Conservation (phyloP, 768 basidiomycete genomes). For the Candolleomyces aberdarensis region DNA sequence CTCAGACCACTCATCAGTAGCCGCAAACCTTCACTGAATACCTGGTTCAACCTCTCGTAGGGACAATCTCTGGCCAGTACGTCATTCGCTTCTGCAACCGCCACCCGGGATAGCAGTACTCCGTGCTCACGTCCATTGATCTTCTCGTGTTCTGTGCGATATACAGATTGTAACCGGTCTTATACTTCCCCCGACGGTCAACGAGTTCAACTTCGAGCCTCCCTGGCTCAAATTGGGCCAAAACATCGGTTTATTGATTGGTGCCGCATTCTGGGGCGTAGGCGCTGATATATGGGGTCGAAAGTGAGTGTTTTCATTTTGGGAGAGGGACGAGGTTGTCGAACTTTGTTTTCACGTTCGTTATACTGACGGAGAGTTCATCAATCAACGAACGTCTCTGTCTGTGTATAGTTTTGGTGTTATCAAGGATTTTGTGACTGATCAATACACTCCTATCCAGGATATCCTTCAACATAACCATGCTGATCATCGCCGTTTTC, state of each 20-base stretch:
- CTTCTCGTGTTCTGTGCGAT: no score
- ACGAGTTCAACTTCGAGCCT: conserved; percentile 61
- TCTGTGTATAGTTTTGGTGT: no score
- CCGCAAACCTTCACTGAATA: neutral
- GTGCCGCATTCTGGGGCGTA: conserved; percentile 67
- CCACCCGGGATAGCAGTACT: neutral
- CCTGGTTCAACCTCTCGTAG: conserved; percentile 6
- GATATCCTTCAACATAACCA: conserved; percentile 66
- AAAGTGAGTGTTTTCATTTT: conserved; percentile 31
- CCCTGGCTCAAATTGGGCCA: conserved; percentile 68
- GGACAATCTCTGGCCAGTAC: conserved; percentile 28
- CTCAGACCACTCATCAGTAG: neutral
- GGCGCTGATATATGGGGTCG: conserved; percentile 72
- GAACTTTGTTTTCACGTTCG: no score
- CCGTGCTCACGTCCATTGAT: neutral
- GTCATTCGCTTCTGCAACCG: neutral
- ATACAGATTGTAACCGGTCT: conserved; percentile 31
- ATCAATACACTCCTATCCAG: conserved; percentile 22
- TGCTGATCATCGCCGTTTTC: conserved; percentile 66
- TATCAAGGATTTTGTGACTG: no score
- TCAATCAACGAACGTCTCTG: no score
- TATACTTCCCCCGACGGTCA: conserved; percentile 58
- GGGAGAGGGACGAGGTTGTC: no score
- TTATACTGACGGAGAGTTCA: no score
- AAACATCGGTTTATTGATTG: conserved; percentile 68